A percentile compares a stretch with the other conserved stretches of the same genome.
phyloP scores from a whole-genome alignment of 2,329 filamentous ascomycete genomes.

The Biscogniauxia marginata region DNA sequence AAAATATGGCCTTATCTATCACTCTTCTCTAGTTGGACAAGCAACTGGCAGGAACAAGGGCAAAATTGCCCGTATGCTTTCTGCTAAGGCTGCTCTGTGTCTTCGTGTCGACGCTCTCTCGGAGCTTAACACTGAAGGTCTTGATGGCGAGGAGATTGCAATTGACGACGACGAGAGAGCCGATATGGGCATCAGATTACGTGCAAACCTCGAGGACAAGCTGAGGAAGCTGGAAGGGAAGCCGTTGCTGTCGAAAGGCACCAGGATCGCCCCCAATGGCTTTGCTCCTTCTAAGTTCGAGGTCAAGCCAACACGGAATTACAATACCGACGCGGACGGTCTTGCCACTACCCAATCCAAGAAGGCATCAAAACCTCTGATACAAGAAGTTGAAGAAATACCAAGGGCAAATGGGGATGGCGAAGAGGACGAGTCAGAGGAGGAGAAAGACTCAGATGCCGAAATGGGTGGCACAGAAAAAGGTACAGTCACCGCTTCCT shows the following conservation, averaged over 20 bases:
- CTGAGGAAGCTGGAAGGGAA: constrained; percentile 85
- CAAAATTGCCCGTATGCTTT: constrained; percentile 95
- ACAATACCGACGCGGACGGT: constrained; percentile 92
- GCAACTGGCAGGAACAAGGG: constrained; percentile 98
- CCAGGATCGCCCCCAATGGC: constrained; percentile 73
- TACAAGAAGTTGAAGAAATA: constrained; percentile 40
- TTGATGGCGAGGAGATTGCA: constrained; percentile 49
- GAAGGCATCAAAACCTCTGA: constrained; percentile 39
- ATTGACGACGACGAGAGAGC: constrained; percentile 87
- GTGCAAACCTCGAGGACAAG: constrained; percentile 72
- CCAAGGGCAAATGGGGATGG: constrained; percentile 44
- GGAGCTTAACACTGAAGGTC: constrained; percentile 69
- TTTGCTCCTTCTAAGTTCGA: constrained; percentile 75
- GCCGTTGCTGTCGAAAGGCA: constrained; percentile 74
- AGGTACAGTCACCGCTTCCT: constrained; percentile 20
- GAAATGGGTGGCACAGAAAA: constrained; percentile 35
- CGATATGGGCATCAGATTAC: constrained; percentile 70
- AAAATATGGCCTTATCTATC: constrained; percentile 95
- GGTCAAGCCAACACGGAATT: constrained; percentile 88
- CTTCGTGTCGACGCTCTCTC: constrained; percentile 87
- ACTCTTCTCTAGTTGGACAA: constrained; percentile 91
- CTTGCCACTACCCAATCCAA: constrained; percentile 51
- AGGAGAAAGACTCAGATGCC: constrained; percentile 38
- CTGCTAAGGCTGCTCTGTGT: constrained; percentile 89
- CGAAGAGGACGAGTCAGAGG: constrained; percentile 46